phyloP scores from a whole-genome alignment of 2,329 filamentous ascomycete genomes.

The Huntiella moniliformis region DNA sequence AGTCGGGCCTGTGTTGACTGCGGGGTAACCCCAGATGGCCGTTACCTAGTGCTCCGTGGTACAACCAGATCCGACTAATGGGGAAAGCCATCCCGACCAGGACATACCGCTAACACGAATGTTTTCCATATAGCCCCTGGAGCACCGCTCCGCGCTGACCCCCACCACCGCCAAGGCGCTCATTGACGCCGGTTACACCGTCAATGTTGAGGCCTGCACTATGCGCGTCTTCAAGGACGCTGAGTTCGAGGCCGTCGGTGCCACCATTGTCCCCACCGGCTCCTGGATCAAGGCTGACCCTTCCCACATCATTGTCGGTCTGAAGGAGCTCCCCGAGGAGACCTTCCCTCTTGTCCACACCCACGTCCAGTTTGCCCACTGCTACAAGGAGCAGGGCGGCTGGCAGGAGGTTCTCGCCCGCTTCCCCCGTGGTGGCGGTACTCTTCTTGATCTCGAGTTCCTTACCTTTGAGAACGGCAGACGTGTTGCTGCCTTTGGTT shows the following conservation, averaged over 20 bases:
- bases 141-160: slow-evolving; percentile 32
- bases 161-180: slow-evolving; percentile 24
- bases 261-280: slow-evolving; percentile 46
- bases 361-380: slow-evolving; percentile 54
- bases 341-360: slow-evolving; percentile 54
- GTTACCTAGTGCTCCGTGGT: not conserved
- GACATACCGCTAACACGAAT: not conserved
- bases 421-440: slow-evolving; percentile 58
- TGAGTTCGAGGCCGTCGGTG: slow-evolving; percentile 42
- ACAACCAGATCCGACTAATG: not conserved
- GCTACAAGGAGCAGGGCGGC: slow-evolving; percentile 57
- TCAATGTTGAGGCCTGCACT: slow-evolving; percentile 45
- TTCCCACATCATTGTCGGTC: slow-evolving; percentile 53
- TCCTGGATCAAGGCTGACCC: slow-evolving; percentile 48
- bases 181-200: slow-evolving; percentile 47
- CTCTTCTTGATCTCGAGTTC: slow-evolving; percentile 75
- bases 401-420: slow-evolving; percentile 67
- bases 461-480: slow-evolving; percentile 50
- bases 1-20: too few relatives aligned
- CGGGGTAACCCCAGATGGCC: not conserved
- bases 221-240: slow-evolving; percentile 44
- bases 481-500: slow-evolving; percentile 54
- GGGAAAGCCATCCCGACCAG: slow-evolving; percentile 14
- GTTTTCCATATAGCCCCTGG: slow-evolving; percentile 23
- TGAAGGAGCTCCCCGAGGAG: slow-evolving; percentile 63